These are phyloP conservation scores for Fusarium guadeloupense DNA, from an alignment of 2,329 filamentous ascomycete genomes.

Conservation along the genomic window DNA sequence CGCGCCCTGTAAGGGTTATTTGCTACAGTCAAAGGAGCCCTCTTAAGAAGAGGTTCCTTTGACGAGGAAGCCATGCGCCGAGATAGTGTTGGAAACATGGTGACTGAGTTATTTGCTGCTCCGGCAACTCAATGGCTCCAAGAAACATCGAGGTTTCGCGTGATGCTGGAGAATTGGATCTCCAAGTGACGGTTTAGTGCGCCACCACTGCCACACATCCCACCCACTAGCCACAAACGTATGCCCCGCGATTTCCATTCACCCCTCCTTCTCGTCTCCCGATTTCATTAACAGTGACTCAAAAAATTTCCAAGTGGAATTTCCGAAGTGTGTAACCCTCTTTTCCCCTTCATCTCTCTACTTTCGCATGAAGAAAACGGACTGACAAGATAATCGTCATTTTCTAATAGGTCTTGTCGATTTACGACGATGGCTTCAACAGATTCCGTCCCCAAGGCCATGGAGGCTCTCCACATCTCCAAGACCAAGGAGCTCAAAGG, in stretches of 20 bases:
- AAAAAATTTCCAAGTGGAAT: conserved; percentile 44
- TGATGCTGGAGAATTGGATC: conserved; percentile 21
- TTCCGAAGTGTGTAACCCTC: conserved; percentile 30
- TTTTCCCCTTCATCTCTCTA: neutral
- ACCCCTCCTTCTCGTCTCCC: conserved; percentile 46
- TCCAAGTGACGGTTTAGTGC: conserved; percentile 6
- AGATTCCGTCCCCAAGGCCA: conserved; percentile 55
- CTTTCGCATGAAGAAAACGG: neutral
- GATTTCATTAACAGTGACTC: conserved; percentile 45
- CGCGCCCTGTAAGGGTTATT: conserved; percentile 71
- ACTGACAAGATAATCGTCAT: conserved; percentile 8
- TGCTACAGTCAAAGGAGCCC: conserved; percentile 50
- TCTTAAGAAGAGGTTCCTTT: conserved; percentile 42
- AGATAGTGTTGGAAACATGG: conserved; percentile 50
- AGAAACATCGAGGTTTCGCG: conserved; percentile 7
- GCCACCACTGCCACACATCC: conserved; percentile 42
- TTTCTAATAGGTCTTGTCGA: conserved; percentile 35
- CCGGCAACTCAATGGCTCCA: conserved; percentile 18
- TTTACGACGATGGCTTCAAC: conserved; percentile 56
- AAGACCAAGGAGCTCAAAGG: conserved; percentile 71
- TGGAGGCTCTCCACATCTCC: conserved; percentile 62
- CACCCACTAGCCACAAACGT: conserved; percentile 29
- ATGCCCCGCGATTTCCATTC: conserved; percentile 52
- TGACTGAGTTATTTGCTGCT: neutral
- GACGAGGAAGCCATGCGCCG: conserved; percentile 48